Percentiles rank a stretch among this genome's conserved stretches.
Evolutionary conservation across 2,329 filamentous ascomycete species (phyloP).

Genomic region (Chrysoporthe cubensis): DNA sequence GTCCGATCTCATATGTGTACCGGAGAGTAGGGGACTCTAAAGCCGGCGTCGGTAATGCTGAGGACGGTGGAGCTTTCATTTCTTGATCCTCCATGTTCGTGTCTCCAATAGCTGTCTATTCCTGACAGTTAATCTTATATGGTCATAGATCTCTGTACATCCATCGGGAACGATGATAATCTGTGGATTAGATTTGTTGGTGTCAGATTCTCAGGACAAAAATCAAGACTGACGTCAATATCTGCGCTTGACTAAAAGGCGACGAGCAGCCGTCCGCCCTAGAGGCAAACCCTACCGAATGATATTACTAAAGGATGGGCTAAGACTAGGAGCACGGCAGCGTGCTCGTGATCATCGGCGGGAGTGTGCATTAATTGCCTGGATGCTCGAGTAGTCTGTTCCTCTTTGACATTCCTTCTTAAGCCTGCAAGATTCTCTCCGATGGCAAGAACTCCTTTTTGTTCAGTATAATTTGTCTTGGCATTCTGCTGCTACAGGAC

Average conservation of each 20-base stretch:
- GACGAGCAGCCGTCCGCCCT: background rate
- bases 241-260: no score
- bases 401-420: no score
- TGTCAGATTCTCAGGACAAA: no score
- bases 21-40: constrained; percentile 14
- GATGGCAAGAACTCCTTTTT: no score
- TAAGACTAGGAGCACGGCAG: no score
- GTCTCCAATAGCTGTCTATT: background rate
- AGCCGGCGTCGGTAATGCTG: constrained; percentile 19
- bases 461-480: no score
- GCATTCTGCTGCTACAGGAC: no score
- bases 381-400: no score
- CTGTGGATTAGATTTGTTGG: background rate
- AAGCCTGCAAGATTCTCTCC: no score
- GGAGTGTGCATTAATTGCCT: no score
- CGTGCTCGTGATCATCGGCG: no score
- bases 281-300: background rate
- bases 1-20: constrained; percentile 56
- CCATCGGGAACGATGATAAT: background rate
- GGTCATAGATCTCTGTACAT: background rate
- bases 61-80: constrained; percentile 10
- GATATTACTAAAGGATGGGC: background rate
- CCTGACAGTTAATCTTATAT: background rate
- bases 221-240: no score
- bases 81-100: background rate